Percentiles rank a stretch among this genome's conserved stretches.
These are phyloP conservation scores for Hymenoscyphus salicellus DNA, from an alignment of 2,329 filamentous ascomycete genomes.

Conservation along the genomic window DNA sequence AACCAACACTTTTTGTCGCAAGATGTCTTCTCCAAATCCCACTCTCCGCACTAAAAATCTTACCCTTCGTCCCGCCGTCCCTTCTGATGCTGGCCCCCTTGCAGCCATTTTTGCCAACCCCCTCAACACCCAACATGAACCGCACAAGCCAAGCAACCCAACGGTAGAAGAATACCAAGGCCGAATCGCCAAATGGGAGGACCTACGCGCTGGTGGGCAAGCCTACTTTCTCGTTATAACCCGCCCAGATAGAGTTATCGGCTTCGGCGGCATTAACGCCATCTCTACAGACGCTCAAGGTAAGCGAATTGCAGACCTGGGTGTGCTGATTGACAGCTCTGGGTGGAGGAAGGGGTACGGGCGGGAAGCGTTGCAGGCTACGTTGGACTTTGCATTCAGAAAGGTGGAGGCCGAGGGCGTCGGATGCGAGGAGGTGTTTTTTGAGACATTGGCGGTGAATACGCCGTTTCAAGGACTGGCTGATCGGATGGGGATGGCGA, in stretches of 20 bases:
- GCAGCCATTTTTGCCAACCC: constrained; percentile 12
- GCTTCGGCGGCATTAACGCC: constrained; percentile 9
- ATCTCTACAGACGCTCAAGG: constrained; percentile 11
- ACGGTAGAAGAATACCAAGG: constrained; percentile 10
- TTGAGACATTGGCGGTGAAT: constrained; percentile 10
- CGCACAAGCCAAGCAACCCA: constrained; percentile 9
- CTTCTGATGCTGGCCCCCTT: constrained; percentile 8
- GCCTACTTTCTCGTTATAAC: constrained; percentile 12
- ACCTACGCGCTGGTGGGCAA: constrained; percentile 5
- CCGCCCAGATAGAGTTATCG: constrained; percentile 6
- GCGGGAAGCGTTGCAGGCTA: constrained; percentile 12
- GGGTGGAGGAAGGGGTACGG: constrained; percentile 13
- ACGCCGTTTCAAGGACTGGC: constrained; percentile 12
- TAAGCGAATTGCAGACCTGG: constrained; percentile 9
- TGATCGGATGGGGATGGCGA: constrained; percentile 11
- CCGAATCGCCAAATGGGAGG: constrained; percentile 12
- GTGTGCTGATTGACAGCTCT: constrained; percentile 11
- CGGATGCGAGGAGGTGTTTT: constrained; percentile 9
- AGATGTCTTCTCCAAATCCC: constrained; percentile 13
- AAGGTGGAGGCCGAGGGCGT: constrained; percentile 7
- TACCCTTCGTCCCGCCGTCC: constrained; percentile 9
- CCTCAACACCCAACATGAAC: constrained; percentile 9
- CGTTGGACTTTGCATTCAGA: constrained; percentile 10
- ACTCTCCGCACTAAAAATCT: constrained; percentile 11
- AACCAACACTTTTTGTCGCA: constrained; percentile 10